phyloP scores from a whole-genome alignment of 106 monocot genomes.

The Acorus calamus region DNA sequence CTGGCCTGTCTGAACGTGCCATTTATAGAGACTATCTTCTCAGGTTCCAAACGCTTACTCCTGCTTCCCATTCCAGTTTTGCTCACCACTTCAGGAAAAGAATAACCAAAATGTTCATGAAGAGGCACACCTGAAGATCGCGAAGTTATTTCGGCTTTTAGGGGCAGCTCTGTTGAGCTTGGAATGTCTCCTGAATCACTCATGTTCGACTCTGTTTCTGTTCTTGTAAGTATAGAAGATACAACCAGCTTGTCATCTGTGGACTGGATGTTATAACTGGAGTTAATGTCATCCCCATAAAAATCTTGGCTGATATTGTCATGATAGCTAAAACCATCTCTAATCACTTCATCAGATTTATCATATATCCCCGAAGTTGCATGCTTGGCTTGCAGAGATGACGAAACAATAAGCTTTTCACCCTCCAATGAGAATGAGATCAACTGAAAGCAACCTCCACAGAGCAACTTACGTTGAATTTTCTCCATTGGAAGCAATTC shows the following conservation, averaged over 20 bases:
- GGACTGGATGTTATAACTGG: slow-evolving; percentile 15
- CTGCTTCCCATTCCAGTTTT: slow-evolving; percentile 56
- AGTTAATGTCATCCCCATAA: slow-evolving; percentile 20
- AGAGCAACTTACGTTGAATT: slow-evolving; percentile 42
- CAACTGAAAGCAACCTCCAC: slow-evolving; percentile 67
- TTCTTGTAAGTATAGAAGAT: slow-evolving; percentile 31
- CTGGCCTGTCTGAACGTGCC: slow-evolving; percentile 57
- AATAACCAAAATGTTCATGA: slow-evolving; percentile 54
- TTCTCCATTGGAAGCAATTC: slow-evolving; percentile 47
- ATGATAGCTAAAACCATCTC: slow-evolving; percentile 2
- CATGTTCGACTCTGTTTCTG: slow-evolving; percentile 30
- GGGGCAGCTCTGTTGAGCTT: slow-evolving; percentile 36
- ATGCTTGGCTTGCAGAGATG: slow-evolving; percentile 6
- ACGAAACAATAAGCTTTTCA: slow-evolving; percentile 29
- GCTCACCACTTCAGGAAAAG: slow-evolving; percentile 30
- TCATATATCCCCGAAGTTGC: slow-evolving; percentile 10
- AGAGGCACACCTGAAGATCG: slow-evolving; percentile 54
- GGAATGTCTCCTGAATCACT: slow-evolving; percentile 36
- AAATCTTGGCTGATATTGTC: slow-evolving; percentile 12
- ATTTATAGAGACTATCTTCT: slow-evolving; percentile 36
- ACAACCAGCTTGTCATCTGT: slow-evolving; percentile 52
- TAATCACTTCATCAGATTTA: slow-evolving; percentile 4
- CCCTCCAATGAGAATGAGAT: slow-evolving; percentile 55
- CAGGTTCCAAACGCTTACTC: slow-evolving; percentile 73
- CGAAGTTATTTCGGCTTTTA: slow-evolving; percentile 23